Evolutionary conservation across 495 filamentous ascomycete genomes (phyloP).

Genomic region (Aspergillus mulundensis): DNA sequence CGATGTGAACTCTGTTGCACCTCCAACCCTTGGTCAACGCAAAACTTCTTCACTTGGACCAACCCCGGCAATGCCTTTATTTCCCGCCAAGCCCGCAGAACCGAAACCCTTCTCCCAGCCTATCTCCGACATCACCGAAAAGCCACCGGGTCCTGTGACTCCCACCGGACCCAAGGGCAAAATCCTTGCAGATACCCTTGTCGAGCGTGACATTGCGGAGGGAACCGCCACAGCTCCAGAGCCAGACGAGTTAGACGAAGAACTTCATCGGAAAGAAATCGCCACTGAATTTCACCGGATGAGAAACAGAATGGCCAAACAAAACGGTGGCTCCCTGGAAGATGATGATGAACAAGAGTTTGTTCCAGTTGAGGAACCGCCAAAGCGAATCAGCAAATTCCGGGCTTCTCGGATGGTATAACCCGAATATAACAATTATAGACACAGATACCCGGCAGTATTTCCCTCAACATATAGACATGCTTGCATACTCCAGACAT

Average conservation of each 20-base stretch:
- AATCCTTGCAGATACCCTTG: slow-evolving; percentile 53
- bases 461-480: background rate
- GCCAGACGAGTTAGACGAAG: slow-evolving; percentile 70
- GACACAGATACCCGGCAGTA: slow-evolving; percentile 16
- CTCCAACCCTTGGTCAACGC: slow-evolving; percentile 11
- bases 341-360: slow-evolving; percentile 48
- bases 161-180: slow-evolving; percentile 46
- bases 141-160: slow-evolving; percentile 18
- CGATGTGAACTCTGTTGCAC: slow-evolving; percentile 7
- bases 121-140: slow-evolving; percentile 32
- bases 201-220: slow-evolving; percentile 53
- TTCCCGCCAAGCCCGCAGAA: slow-evolving; percentile 40
- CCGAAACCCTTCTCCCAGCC: slow-evolving; percentile 46
- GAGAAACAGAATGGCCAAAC: slow-evolving; percentile 73
- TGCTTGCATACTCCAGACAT: background rate
- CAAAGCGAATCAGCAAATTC: slow-evolving; percentile 80
- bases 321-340: slow-evolving; percentile 69
- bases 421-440: slow-evolving; percentile 6
- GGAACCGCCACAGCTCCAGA: slow-evolving; percentile 39
- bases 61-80: slow-evolving; percentile 30
- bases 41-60: slow-evolving; percentile 17
- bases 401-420: slow-evolving; percentile 72
- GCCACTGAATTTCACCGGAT: slow-evolving; percentile 73
- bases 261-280: slow-evolving; percentile 69
- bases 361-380: slow-evolving; percentile 58